These are phyloP conservation scores for Aspergillus hancockii DNA, from an alignment of 495 filamentous ascomycete genomes.

Conservation along the genomic window DNA sequence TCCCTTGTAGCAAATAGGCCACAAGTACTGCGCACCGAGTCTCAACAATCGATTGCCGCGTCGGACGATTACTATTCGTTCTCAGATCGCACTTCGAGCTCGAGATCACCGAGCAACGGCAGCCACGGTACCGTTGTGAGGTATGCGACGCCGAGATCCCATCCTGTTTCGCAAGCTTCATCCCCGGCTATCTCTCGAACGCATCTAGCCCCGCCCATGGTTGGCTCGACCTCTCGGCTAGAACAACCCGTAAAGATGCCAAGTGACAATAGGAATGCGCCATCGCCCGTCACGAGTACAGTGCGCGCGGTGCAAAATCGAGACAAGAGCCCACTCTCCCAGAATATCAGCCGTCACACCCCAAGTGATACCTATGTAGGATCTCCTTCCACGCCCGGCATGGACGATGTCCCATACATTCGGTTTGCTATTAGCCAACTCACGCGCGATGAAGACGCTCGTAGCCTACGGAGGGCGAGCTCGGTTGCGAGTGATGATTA, in stretches of 20 bases:
- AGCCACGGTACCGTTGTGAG: conserved; percentile 50
- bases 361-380: conserved; percentile 38
- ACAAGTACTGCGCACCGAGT: conserved; percentile 53
- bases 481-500: conserved; percentile 44
- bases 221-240: conserved; percentile 14
- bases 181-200: conserved; percentile 32
- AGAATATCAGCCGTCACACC: conserved; percentile 30
- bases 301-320: conserved; percentile 41
- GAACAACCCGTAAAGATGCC: conserved; percentile 22
- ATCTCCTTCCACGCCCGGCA: conserved; percentile 57
- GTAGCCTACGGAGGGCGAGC: conserved; percentile 31
- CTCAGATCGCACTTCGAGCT: conserved; percentile 49
- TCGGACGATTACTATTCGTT: conserved; percentile 72
- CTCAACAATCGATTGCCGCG: conserved; percentile 61
- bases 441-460: conserved; percentile 62
- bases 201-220: conserved; percentile 25
- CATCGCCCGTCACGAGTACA: conserved; percentile 29
- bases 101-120: conserved; percentile 44
- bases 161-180: conserved; percentile 34
- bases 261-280: conserved; percentile 25
- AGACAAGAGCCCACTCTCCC: conserved; percentile 32
- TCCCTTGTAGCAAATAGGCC: conserved; percentile 48
- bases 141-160: conserved; percentile 53
- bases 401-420: conserved; percentile 70
- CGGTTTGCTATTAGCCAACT: conserved; percentile 74